phyloP scores from a whole-genome alignment of 805 yeast genomes.

The Myxozyma sirexii region DNA sequence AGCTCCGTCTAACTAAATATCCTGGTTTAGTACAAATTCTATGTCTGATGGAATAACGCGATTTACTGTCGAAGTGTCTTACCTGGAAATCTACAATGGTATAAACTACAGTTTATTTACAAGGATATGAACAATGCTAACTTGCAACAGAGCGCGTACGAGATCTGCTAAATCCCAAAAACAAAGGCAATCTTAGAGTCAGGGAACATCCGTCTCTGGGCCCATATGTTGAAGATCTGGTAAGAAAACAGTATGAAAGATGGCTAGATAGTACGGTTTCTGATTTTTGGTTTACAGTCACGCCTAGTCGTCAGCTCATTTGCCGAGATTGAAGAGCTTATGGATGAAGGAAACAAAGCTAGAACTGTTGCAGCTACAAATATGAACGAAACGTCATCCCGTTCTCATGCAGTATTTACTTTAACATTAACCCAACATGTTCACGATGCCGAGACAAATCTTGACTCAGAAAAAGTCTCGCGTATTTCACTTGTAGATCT shows the following conservation, averaged over 20 bases:
- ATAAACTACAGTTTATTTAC: neutral
- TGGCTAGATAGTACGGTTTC: neutral
- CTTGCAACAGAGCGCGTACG: conserved; percentile 54
- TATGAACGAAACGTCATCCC: conserved; percentile 70
- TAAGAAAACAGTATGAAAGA: neutral
- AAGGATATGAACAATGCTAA: neutral
- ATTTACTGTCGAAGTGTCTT: conserved; percentile 56
- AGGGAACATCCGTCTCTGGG: conserved; percentile 69
- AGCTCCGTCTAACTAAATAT: no score
- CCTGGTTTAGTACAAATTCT: neutral
- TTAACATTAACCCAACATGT: conserved; percentile 61
- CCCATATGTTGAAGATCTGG: conserved; percentile 70
- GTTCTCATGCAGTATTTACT: conserved; percentile 82
- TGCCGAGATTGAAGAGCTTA: conserved; percentile 51
- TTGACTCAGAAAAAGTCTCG: conserved; percentile 55
- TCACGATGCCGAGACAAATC: conserved; percentile 40
- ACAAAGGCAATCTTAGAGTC: conserved; percentile 44
- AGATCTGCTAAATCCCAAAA: conserved; percentile 53
- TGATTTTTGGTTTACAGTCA: conserved; percentile 5
- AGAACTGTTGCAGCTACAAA: conserved; percentile 74
- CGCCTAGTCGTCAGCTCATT: conserved; percentile 56
- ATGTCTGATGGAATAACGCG: conserved; percentile 33
- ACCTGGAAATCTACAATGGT: conserved; percentile 74
- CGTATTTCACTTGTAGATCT: conserved; percentile 68
- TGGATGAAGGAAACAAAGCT: conserved; percentile 54